Evolutionary conservation across 225 moss, liverwort and hornwort species (phyloP), one percentile per base, ranked within the genome.

Genomic region (Antitrichia curtipendula): DNA sequence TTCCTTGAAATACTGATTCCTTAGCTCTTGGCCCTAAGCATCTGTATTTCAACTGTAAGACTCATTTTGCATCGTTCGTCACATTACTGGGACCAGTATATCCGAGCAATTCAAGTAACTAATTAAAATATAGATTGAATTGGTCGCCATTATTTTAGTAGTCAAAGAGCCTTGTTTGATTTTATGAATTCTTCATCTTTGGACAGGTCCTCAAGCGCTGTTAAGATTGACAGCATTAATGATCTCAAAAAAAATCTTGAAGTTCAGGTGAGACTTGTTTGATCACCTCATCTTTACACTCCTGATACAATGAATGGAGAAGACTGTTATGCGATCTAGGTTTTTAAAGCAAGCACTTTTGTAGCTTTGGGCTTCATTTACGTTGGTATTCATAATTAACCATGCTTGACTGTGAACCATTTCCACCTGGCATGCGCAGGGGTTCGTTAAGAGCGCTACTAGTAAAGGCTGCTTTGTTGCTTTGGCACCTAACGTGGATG

Each of bases 391-490:
- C 52, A 41, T 64, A 72, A 24, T 50, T 87, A 32, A 78, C 27
- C 56, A 41, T 72, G 82, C 78, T 77, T 49, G n/a, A 8, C 60
- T 81, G 38, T 81, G 65, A 85, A 86, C 22, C 22, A 56, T 85
- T 60, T 15, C 64, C 88, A 56, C 66, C 83, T 84, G 41, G 77
- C 79, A 64, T 90, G 68, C 82, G 59, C 84, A 99, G 97, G 98
- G 94, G 21, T 99, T 94, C 81, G 95, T 99, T 32, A 99, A 97
- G 91, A 89, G 79, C 53, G 85, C 91, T 66, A 90, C 93, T 20
- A 90, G 90, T 56, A 96, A 94, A 90, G 99, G 97, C 21, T 97
- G 97, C 91, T 97, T 97, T 89, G 92, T 99, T 75, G 90, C 93
- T 40, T 86, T 99, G 73, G 94, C 97, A 81, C 94, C 94, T 82